Percentiles rank a stretch among this genome's conserved stretches.
Evolutionary conservation across 2,329 filamentous ascomycete species (phyloP).

Genomic region (Cercospora sp.): DNA sequence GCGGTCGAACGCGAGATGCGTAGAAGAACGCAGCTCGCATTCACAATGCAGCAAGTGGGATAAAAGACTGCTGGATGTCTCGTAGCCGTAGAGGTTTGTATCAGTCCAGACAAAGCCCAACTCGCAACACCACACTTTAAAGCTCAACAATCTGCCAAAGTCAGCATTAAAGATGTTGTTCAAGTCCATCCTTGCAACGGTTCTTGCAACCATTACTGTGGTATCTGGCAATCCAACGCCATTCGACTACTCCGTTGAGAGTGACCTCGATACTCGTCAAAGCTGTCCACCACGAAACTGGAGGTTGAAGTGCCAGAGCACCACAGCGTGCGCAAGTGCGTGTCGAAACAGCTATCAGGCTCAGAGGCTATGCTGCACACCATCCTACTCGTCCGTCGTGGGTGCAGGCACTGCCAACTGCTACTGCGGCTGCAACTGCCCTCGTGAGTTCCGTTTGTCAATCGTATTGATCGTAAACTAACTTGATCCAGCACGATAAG

Average conservation of each 20-base stretch:
- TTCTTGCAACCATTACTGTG: neutral
- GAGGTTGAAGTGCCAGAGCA: neutral
- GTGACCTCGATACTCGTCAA: neutral
- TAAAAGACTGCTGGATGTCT: neutral
- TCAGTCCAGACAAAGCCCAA: neutral
- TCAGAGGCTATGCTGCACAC: neutral
- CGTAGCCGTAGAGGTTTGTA: neutral
- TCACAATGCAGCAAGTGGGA: neutral
- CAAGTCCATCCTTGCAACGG: neutral
- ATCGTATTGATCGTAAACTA: neutral
- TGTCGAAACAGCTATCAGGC: slow-evolving; percentile 2
- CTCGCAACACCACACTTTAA: neutral
- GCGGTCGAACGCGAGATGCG: neutral
- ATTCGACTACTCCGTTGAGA: neutral
- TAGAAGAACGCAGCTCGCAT: neutral
- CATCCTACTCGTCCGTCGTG: neutral
- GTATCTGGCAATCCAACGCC: neutral
- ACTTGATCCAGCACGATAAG: neutral
- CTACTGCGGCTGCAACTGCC: slow-evolving; percentile 1
- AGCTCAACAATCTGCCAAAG: neutral
- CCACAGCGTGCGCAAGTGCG: neutral
- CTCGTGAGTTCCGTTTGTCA: neutral
- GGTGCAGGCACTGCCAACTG: neutral
- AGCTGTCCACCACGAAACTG: neutral
- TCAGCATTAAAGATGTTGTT: slow-evolving; percentile 2